phyloP scores from a whole-genome alignment of 2,329 filamentous ascomycete species.

The Hymenoscyphus linearis region DNA sequence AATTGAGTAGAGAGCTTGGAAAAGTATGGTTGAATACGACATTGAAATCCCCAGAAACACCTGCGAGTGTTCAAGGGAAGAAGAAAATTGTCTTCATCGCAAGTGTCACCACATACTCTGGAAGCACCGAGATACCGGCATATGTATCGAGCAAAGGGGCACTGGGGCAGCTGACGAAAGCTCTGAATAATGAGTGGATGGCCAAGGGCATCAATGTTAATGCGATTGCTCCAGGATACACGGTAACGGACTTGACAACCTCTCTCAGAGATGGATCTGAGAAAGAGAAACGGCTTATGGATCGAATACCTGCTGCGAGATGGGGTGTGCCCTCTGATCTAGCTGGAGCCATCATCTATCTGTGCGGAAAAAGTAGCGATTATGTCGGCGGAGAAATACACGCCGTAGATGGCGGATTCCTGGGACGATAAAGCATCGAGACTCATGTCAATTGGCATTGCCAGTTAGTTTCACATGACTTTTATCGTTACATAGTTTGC shows the following conservation, averaged over 20 bases:
- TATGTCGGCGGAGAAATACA: constrained; percentile 16
- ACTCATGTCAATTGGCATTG: background rate
- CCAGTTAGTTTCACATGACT: background rate
- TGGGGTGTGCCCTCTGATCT: constrained; percentile 85
- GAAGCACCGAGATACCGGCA: constrained; percentile 10
- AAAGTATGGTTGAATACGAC: constrained; percentile 14
- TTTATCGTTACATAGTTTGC: background rate
- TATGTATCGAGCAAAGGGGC: constrained; percentile 19
- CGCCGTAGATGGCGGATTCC: constrained; percentile 14
- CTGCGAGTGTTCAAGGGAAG: background rate
- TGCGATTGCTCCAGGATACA: constrained; percentile 79
- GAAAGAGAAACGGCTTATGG: constrained; percentile 64
- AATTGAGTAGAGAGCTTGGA: constrained; percentile 13
- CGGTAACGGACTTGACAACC: constrained; percentile 83
- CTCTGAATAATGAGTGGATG: constrained; percentile 78
- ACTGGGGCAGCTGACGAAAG: constrained; percentile 60
- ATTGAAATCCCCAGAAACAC: background rate
- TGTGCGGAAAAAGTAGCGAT: constrained; percentile 40
- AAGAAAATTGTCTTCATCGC: constrained; percentile 18
- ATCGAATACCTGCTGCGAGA: constrained; percentile 71
- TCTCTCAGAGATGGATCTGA: constrained; percentile 67
- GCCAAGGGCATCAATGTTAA: constrained; percentile 71
- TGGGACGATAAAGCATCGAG: constrained; percentile 6
- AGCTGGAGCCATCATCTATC: constrained; percentile 69
- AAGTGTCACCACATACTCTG: constrained; percentile 13